phyloP scores from a whole-genome alignment of 345 rosid species.

The Mallotus nudiflorus region DNA sequence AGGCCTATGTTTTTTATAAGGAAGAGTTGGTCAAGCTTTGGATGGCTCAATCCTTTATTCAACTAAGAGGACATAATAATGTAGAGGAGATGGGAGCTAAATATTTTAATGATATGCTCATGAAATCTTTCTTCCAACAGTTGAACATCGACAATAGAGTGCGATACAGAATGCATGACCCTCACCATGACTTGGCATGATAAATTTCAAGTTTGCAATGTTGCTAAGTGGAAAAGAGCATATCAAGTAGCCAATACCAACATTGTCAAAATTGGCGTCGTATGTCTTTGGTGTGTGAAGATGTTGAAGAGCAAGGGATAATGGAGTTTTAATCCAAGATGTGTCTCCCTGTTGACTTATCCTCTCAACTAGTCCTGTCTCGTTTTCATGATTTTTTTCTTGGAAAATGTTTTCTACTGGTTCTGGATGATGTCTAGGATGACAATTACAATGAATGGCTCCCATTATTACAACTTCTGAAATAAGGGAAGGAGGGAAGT shows the following conservation, averaged over 20 bases:
- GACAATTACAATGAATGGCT: constrained; percentile 20
- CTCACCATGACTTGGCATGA: constrained; percentile 32
- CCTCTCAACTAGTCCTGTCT: neutral
- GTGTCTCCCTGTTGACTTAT: neutral
- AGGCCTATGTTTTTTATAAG: constrained; percentile 20
- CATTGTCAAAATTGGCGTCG: constrained; percentile 16
- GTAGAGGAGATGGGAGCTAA: constrained; percentile 21
- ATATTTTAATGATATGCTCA: constrained; percentile 26
- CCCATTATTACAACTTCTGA: constrained; percentile 8
- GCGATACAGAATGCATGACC: constrained; percentile 36
- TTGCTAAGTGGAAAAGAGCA: constrained; percentile 17
- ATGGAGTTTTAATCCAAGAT: no score
- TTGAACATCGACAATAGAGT: constrained; percentile 1
- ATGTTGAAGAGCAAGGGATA: constrained; percentile 22
- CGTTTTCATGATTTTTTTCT: constrained; percentile 11
- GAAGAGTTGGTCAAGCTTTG: constrained; percentile 30
- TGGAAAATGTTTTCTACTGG: constrained; percentile 20
- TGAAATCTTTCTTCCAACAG: constrained; percentile 35
- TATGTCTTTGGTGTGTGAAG: constrained; percentile 22
- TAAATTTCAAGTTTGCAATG: constrained; percentile 24
- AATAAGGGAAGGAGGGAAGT: constrained; percentile 4
- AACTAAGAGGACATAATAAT: neutral
- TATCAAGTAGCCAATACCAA: neutral
- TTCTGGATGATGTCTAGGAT: constrained; percentile 38
- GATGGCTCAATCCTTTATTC: constrained; percentile 28